Percentiles rank a stretch among this genome's conserved stretches.
These are phyloP conservation scores for Penicillium sp. DNA, from an alignment of 2,329 filamentous ascomycete genomes.

Conservation along the genomic window DNA sequence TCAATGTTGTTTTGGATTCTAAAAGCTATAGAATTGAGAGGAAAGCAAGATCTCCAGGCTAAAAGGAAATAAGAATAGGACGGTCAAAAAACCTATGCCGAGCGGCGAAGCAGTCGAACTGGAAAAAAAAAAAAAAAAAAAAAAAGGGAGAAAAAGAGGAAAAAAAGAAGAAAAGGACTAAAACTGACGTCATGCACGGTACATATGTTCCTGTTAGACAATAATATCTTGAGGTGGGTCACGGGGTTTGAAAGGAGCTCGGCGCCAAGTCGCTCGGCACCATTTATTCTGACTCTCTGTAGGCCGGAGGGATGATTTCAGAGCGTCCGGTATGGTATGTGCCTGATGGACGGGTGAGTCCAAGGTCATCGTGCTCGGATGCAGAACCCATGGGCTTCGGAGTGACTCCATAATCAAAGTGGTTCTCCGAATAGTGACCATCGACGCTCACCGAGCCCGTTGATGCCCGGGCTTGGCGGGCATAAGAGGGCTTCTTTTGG, in stretches of 20 bases:
- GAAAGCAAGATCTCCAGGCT: background rate
- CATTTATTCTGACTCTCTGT: background rate
- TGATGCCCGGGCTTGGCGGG: constrained; percentile 43
- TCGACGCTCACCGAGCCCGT: background rate
- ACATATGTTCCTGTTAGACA: constrained; percentile 5
- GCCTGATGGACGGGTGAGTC: background rate
- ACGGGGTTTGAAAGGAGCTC: background rate
- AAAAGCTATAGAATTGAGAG: background rate
- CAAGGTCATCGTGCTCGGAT: background rate
- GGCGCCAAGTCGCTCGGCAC: background rate
- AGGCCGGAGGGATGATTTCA: background rate
- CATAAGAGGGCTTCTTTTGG: constrained; percentile 61
- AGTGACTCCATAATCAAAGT: background rate
- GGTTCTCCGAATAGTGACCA: background rate
- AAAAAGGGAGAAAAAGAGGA: background rate
- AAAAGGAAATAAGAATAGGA: background rate
- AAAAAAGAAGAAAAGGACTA: background rate
- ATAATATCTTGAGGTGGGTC: constrained; percentile 4
- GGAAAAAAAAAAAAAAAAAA: background rate
- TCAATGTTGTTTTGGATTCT: background rate
- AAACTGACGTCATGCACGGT: constrained; percentile 3
- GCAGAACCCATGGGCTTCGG: background rate
- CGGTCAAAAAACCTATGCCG: background rate
- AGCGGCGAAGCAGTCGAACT: too few relatives aligned
- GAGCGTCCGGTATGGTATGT: background rate